These are phyloP conservation scores for Cichorium intybus DNA, from an alignment of 140 eudicot genomes.

Conservation along the genomic window DNA sequence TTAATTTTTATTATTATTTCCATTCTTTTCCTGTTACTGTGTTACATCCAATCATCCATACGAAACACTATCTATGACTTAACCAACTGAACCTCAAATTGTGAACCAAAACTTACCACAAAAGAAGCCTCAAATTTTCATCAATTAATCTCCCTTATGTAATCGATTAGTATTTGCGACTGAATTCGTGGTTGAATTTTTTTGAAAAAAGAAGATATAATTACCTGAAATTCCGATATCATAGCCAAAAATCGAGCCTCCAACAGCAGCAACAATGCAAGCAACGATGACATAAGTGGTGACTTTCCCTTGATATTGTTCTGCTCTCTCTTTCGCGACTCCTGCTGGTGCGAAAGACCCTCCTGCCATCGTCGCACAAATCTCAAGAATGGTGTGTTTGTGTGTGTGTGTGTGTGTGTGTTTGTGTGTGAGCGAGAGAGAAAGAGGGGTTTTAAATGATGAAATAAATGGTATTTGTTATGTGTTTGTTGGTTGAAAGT, in stretches of 20 bases:
- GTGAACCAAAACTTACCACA: background rate
- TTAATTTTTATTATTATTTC: no score
- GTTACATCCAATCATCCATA: background rate
- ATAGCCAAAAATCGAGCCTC: conserved; percentile 87
- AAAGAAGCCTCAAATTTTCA: background rate
- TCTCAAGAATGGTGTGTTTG: background rate
- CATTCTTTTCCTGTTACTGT: background rate
- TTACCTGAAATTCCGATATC: conserved; percentile 92
- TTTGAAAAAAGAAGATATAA: background rate
- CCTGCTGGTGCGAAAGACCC: conserved; percentile 66
- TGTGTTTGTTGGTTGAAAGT: conserved; percentile 13
- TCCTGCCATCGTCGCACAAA: conserved; percentile 61
- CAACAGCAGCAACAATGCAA: conserved; percentile 86
- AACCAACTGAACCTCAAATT: background rate
- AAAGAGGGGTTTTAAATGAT: conserved; percentile 5
- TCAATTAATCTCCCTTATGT: conserved; percentile 1
- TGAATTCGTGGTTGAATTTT: background rate
- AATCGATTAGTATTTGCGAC: background rate
- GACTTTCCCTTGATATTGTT: conserved; percentile 67
- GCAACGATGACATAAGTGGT: conserved; percentile 68
- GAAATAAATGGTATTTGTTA: conserved; percentile 6
- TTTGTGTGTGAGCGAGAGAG: background rate
- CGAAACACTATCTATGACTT: background rate
- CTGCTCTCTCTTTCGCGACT: conserved; percentile 71
- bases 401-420: background rate